Evolutionary conservation across 805 yeast genomes (phyloP), one percentile per base, ranked within the genome.

Genomic region (Sporopachydermia quercuum): DNA sequence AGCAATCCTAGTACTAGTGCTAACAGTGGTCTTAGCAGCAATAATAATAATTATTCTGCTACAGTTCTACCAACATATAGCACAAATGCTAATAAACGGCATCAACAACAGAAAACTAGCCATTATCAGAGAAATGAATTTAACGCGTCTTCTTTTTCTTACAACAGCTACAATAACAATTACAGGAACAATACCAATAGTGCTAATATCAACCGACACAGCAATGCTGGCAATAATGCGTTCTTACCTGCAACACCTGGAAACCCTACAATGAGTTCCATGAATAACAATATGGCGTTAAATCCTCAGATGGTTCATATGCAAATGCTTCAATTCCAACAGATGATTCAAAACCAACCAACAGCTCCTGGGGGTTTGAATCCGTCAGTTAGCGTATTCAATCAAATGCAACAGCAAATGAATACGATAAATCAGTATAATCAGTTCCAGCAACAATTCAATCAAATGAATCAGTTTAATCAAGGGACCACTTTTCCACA

Each of bases 401-500:
- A 19, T 37, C 6, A 15, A 14, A 18, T 19, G 18, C 35, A 38
- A 27, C 35, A 37, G 11, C n/a, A 15, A 15, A 34, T 36, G 35
- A 23, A 35, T 23, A 39, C 40, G 23, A 33, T 37, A 33, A 40
- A 37, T n/a, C n/a, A n/a, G n/a, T n/a, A n/a, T n/a, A n/a, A n/a
- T n/a, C n/a, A 43, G 30, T 38, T 23, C 15, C 47, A 37, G 16
- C 44, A 36, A 18, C 51, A 49, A 5, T 30, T 35, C 27, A 35
- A 23, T 35, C 18, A 40, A 39, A 35, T 23, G 37, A n/a, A n/a
- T n/a, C 43, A 42, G 34, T 34, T 19, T 40, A 34, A 45, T 23
- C 30, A 37, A 42, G 46, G 37, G 44, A 50, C 39, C 46, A 48
- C 36, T 39, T 37, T 37, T 35, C 37, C 43, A 18, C 46, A 44